Base-by-base conservation (phyloP, 345 rosid species). In the Eucalyptus paniculata region DNA sequence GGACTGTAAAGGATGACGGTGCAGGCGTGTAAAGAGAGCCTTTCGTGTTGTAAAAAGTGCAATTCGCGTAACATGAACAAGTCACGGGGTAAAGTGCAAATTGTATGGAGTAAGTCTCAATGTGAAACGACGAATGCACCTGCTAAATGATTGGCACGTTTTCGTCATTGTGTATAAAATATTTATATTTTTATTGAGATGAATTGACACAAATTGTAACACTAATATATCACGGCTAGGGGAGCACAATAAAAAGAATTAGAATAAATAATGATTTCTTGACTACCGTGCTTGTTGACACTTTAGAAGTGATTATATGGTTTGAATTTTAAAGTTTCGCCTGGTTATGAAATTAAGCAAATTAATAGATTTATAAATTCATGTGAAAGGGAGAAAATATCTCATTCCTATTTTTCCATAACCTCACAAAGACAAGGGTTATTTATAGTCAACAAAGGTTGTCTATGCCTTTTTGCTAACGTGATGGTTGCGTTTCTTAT, bases 391-490 rank as follows among this genome's bases (percentile, higher is more conserved):
- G 19, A 65, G 15, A 1, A 16, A 65, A 15, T 1, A 15, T 65
- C 72, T n/a, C 18, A n/a, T n/a, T 65, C 37, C 19, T 65, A 14
- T 28, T 62, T 65, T 65, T 65, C 19, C 4, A 3, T 19, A 53
- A 53, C 5, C 58, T 8, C 24, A 53, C 11, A 53, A 8, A 53
- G 11, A 53, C 10, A 19, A 7, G 2, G 26, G 58, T 53, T 53
- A 3, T 53, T 1, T 53, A 0, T 1, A 0, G 26, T 8, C 26
- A 53, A 53, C 11, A 53, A 8, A 53, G 1, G 26, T 0, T 53
- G 0, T 53, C 0, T 2, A 1, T 9, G 2, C 26, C 26, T 21
- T 8, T 53, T 0, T 21, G 1, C 2, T 53, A 21, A 53, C 2
- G 5, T 21, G 5, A 21, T 53, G 26, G 5, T 53, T 2, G 11